Evolutionary conservation across 768 basidiomycete genomes (phyloP), one percentile per base, ranked within the genome.

Genomic region (Suillus luteus): DNA sequence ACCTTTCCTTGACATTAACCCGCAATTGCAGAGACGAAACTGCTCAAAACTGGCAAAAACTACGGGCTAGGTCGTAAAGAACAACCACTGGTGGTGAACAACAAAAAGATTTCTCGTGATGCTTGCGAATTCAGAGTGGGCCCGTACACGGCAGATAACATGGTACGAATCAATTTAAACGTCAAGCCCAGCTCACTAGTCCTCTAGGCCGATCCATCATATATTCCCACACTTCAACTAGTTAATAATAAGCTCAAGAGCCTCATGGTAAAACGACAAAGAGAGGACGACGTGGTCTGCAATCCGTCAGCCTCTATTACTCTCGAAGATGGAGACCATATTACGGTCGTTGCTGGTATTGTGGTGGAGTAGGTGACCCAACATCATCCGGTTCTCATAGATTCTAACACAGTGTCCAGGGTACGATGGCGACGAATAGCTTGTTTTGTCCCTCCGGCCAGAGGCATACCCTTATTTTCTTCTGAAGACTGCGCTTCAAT

Each of bases 21-120:
- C 46, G 58, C 57, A 44, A 44, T n/a, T 5, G 12, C 2, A 65
- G 82, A 78, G 68, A 73, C 71, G 15, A 92, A 91, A 70, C 73
- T 91, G 24, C 77, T 93, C 51, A 91, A 88, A 71, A 79, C 88
- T 2, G 83, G 83, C 17, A 80, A 74, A 43, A 78, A 77, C 14
- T 87, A 90, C 62, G 43, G 68, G 0, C 67, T 92, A 1, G 89
- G 90, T 17, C 80, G 91, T 48, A 88, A 84, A 73, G 83, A 80
- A 1, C 74, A 75, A 49, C 77, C 78, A 0, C 75, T 93, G 1
- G 35, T 80, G 5, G 75, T 92, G 54, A 82, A 82, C 64, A 81
- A 80, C 76, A 86, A 86, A 69, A 88, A 85, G 70, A 80, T 93
- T 54, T 92, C 91, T 0, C 79, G 81, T 35, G 77, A 84, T 24